phyloP scores from a whole-genome alignment of 106 monocot species.

The Platanthera guangdongensis region DNA sequence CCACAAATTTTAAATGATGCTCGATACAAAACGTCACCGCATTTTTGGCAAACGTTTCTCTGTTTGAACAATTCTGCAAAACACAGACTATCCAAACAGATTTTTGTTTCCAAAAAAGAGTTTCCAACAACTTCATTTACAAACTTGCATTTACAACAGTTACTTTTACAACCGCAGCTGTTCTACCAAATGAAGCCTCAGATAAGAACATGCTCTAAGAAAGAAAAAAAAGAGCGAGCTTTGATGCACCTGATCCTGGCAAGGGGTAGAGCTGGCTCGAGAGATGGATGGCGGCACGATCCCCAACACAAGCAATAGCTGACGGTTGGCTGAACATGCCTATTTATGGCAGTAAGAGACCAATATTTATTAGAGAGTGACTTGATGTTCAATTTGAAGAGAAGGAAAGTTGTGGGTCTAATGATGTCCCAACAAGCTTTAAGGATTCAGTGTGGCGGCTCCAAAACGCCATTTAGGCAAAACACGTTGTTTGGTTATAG shows the following conservation, averaged over 20 bases:
- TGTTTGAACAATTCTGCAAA: too few relatives aligned
- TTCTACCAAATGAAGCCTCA: too few relatives aligned
- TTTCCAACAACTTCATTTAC: too few relatives aligned
- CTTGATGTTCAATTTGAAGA: slow-evolving; percentile 46
- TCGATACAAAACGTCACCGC: too few relatives aligned
- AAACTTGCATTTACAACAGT: too few relatives aligned
- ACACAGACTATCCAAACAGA: too few relatives aligned
- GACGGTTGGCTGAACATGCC: slow-evolving; percentile 34
- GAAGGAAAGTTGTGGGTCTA: slow-evolving; percentile 79
- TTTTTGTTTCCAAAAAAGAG: too few relatives aligned
- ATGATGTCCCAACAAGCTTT: slow-evolving; percentile 53
- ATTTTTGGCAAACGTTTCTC: too few relatives aligned
- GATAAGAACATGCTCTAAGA: slow-evolving; percentile 59
- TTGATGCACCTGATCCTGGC: slow-evolving; percentile 30
- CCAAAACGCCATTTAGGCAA: too few relatives aligned
- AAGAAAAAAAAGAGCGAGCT: slow-evolving; percentile 21
- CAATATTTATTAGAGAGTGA: slow-evolving; percentile 28
- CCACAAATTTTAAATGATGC: too few relatives aligned
- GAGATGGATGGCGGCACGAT: slow-evolving; percentile 88
- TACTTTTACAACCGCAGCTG: too few relatives aligned
- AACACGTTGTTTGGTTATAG: too few relatives aligned
- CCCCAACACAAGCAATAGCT: slow-evolving; percentile 20
- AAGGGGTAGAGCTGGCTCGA: slow-evolving; percentile 84
- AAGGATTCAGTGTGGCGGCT: background rate
- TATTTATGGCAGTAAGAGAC: slow-evolving; percentile 9